These are phyloP conservation scores for Magnolia sinica DNA, from an alignment of 164 flowering plant species.

Conservation along the genomic window DNA sequence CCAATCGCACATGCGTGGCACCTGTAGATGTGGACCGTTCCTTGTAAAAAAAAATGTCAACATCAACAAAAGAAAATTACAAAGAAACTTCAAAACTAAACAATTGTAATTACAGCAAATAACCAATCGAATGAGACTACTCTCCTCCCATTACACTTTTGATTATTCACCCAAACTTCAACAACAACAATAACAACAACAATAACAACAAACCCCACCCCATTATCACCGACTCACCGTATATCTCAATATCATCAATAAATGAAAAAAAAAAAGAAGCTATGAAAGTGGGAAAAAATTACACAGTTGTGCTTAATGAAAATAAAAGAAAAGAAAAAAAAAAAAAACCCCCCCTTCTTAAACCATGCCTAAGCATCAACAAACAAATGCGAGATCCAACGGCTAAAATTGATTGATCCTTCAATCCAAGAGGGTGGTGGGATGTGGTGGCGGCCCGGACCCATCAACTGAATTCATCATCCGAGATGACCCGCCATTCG, in stretches of 20 bases:
- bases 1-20: no score
- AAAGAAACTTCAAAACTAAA: not conserved
- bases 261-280: not conserved
- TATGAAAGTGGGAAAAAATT: not conserved
- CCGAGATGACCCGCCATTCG: constrained; percentile 26
- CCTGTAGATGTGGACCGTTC: no score
- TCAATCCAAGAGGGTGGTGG: constrained; percentile 14
- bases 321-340: constrained; percentile 6
- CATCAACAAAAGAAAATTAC: not conserved
- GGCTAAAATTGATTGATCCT: not conserved
- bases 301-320: constrained; percentile 19
- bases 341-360: no score
- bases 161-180: not conserved
- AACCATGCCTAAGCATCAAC: constrained; percentile 10
- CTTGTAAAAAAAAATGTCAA: not conserved
- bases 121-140: not conserved
- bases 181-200: not conserved
- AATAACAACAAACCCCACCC: not conserved
- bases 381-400: constrained; percentile 12
- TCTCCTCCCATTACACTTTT: not conserved
- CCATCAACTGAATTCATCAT: constrained; percentile 17
- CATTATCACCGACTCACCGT: not conserved
- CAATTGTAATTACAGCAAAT: not conserved
- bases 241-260: not conserved
- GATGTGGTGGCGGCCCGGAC: constrained; percentile 6